Base-by-base conservation (phyloP, 2,329 filamentous ascomycete species). In the Triangularia verruculosa region DNA sequence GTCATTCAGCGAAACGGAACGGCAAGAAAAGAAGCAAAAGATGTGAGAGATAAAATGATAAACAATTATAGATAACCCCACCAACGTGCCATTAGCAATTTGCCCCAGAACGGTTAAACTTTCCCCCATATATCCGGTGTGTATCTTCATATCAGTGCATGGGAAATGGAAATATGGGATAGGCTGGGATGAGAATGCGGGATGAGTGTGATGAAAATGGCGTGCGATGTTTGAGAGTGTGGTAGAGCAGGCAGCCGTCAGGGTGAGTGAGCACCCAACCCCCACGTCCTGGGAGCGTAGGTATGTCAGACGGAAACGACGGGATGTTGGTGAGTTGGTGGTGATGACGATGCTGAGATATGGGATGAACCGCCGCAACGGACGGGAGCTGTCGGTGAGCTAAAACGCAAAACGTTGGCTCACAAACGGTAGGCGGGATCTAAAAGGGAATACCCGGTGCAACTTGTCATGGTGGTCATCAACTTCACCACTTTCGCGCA, bases 341-440 rank as follows among this genome's bases (percentile, higher is more conserved):
- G n/a, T 47, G 39, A 47, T 47, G 39, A 20, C n/a, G 60, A 57
- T 30, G 62, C 28, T 15, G 5, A 5, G 24, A 13, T 30, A 47
- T 61, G 56, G 51, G 59, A 59, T 59, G 63, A 62, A 54, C 56
- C 39, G n/a, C 39, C 39, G 3, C 39, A 20, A 20, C 39, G 7
- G 39, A 47, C 39, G 39, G 32, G 6, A 43, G 56, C 61, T 27
- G 53, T 65, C 64, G 64, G 64, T 65, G 39, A 61, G 20, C n/a
- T 17, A 63, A 61, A 27, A 30, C 57, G 61, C 30, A 57, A 30
- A 47, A 47, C 39, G 39, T 17, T 47, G 5, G 39, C 7, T n/a
- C n/a, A 17, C 12, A 17, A 47, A 47, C 39, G 39, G 39, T 47
- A 20, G 39, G 39, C 39, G 39, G 39, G 39, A 47, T 47, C 39